Evolutionary conservation across 176 grass and related monocot species (phyloP), one percentile per base, ranked within the genome.

Genomic region (Rhynchospora tenuis): DNA sequence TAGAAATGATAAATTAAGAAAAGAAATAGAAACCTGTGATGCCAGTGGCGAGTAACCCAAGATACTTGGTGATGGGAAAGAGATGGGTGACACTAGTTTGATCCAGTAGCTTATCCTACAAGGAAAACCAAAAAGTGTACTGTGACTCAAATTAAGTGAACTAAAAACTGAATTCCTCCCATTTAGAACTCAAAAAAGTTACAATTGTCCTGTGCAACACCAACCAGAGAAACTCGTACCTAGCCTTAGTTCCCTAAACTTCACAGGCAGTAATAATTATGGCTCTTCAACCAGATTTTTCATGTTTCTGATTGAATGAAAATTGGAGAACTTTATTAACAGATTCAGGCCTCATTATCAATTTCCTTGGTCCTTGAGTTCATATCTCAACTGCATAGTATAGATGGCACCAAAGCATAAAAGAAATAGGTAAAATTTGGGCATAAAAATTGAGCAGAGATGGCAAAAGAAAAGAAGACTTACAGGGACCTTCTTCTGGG

Each of bases 401-500:
- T 55, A 14, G 6, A 29, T 28, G 13, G 48, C 22, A 76, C 7
- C 19, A 76, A 56, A 33, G 31, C 31, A 19, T 76, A 54, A 76
- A 56, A 55, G 27, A 76, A 56, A 1, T 76, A 54, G 17, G 48
- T 52, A 24, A 50, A 76, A 55, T 28, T 75, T 28, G 7, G 72
- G 59, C 59, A 50, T 19, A 66, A 48, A 9, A n/a, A n/a, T n/a
- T n/a, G 23, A 70, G 47, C 43, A 46, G 43, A 23, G 7, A 26
- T 57, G 19, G 33, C 33, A 38, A 38, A 38, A 68, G 50, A 47
- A 78, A 1, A 58, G 75, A 27, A 8, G 62, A 90, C 97, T 96
- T 86, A 99, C 97, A 71, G 97, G 97, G 20, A 99, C 97, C 81
- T 99, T 99, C 83, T 99, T 99, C 88, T 99, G 97, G 16, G 97